Percentiles rank a stretch among this genome's conserved stretches.
Conservation (phyloP, 352 stramenopile genomes). For the Globisporangium emineosum region DNA sequence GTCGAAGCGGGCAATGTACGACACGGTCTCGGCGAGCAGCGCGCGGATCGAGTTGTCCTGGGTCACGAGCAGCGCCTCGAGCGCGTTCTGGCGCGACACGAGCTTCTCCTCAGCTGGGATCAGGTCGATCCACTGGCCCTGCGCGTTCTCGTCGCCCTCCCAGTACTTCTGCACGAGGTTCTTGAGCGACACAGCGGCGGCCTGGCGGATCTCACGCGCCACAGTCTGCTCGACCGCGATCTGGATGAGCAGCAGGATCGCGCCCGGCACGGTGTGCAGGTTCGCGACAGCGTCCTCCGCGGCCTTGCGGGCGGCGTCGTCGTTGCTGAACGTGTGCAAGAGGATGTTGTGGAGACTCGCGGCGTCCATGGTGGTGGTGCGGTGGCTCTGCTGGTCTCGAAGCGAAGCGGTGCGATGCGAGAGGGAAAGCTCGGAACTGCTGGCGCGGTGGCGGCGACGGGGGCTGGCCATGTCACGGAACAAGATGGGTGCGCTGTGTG, state of each 20-base stretch:
- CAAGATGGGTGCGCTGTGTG: conserved; percentile 7
- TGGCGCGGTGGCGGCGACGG: conserved; percentile 7
- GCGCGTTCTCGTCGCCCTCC: conserved; percentile 74
- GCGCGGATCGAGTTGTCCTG: conserved; percentile 88
- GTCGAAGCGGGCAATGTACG: conserved; percentile 93
- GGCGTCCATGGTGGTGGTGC: conserved; percentile 68
- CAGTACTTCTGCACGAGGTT: conserved; percentile 96
- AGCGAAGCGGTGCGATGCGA: neutral
- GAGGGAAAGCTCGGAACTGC: conserved; percentile 17
- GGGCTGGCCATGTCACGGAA: neutral
- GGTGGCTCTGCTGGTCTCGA: neutral
- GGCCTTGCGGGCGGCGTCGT: conserved; percentile 65
- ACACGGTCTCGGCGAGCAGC: conserved; percentile 93
- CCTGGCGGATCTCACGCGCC: conserved; percentile 87
- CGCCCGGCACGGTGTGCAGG: conserved; percentile 70
- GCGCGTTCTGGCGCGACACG: conserved; percentile 63
- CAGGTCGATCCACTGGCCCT: conserved; percentile 68
- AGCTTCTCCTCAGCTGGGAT: conserved; percentile 68
- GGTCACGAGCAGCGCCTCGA: conserved; percentile 84
- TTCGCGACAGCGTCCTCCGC: conserved; percentile 73
- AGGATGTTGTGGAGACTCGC: conserved; percentile 88
- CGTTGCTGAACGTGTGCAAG: conserved; percentile 83
- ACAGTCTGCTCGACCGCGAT: conserved; percentile 71
- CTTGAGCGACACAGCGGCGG: conserved; percentile 93
- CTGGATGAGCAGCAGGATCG: conserved; percentile 79